A percentile compares a stretch with the other conserved stretches of the same genome.
Evolutionary conservation across 352 stramenopile species (phyloP).

Genomic region (Pythium plurisporium): DNA sequence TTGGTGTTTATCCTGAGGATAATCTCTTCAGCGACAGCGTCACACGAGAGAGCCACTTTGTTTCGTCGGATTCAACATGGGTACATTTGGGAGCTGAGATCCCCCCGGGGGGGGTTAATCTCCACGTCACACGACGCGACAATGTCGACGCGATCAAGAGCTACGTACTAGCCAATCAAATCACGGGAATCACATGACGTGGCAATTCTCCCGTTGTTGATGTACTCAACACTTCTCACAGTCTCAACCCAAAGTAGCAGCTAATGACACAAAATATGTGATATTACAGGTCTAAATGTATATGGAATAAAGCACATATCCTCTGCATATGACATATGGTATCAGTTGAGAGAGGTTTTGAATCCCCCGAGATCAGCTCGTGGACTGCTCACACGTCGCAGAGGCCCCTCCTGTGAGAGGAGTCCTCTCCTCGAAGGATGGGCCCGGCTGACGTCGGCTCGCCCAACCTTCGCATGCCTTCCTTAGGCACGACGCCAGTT

Average conservation of each 20-base stretch:
- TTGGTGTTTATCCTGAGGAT: too few species aligned
- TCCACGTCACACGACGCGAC: background rate
- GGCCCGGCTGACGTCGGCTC: too few species aligned
- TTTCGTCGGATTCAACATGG: background rate
- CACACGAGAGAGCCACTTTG: background rate
- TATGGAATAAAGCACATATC: too few species aligned
- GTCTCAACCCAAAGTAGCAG: background rate
- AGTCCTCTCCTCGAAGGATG: too few species aligned
- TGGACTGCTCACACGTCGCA: conserved; percentile 1
- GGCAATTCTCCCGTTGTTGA: background rate
- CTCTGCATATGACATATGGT: too few species aligned
- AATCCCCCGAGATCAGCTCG: too few species aligned
- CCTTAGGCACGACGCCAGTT: background rate
- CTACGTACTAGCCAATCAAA: conserved; percentile 5
- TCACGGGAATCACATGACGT: conserved; percentile 2
- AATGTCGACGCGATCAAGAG: conserved; percentile 1
- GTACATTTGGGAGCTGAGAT: too few species aligned
- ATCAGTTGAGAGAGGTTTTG: background rate
- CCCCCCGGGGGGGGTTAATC: background rate
- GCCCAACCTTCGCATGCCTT: background rate
- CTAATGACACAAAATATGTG: background rate
- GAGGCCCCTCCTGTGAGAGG: too few species aligned
- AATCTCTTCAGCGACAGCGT: background rate
- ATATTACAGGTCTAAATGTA: background rate
- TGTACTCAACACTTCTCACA: conserved; percentile 6